Evolutionary conservation across 352 stramenopile genomes (phyloP), one percentile per base, ranked within the genome.

Genomic region (Globisporangium apiculatum): DNA sequence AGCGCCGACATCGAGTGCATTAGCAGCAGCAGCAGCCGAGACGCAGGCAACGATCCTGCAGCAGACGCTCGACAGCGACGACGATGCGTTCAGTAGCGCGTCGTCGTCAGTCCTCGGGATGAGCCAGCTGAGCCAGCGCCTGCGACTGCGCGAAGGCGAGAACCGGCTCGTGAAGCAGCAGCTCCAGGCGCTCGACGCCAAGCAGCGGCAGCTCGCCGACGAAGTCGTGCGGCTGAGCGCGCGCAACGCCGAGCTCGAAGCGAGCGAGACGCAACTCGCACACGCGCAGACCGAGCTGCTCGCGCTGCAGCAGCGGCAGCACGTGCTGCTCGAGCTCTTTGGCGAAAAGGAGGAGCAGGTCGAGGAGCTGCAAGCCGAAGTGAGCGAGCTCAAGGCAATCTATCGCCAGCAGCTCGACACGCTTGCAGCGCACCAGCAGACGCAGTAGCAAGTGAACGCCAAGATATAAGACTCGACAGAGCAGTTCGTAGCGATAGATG

Each of bases 271-370:
- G 45, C 72, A 83, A 31, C 71, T 77, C 1, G 64, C 76, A 17
- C 68, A 83, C 35, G 71, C 73, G 0, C 71, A 87, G 43, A 54
- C 76, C 0, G 71, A 86, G 55, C 57, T 91, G 7, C 66, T 58
- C 54, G 61, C 83, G 53, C 59, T 94, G 18, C 73, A 86, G 52
- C 77, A 90, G 51, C 81, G 81, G n/a, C 81, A 94, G 57, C 78
- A 90, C 35, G 79, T 94, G 51, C 52, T 94, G 36, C 66, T 94
- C 7, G 84, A 94, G 55, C 71, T 94, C 7, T 88, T 94, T 64
- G 84, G 84, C 36, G 84, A 94, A 43, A 94, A 91, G 58, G 84
- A 94, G 57, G 84, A 94, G 59, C 81, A 94, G 47, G 78, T 94
- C 9, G 84, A 94, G 55, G 84, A 94, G 52, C 54, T 94, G 8